phyloP scores from a whole-genome alignment of 805 yeast species.

The Yarrowia yakushimensis region DNA sequence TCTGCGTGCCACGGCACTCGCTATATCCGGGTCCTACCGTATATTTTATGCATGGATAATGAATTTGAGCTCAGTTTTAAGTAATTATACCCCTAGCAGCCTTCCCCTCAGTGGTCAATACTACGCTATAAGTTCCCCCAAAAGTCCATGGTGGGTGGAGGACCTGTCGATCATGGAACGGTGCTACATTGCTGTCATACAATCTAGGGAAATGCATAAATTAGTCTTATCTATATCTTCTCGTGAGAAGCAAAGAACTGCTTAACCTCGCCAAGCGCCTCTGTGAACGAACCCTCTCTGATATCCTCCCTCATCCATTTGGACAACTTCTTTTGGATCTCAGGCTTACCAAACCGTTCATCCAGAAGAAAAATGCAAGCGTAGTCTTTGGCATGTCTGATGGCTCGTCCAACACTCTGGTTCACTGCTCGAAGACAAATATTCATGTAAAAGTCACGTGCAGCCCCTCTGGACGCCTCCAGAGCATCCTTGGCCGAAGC shows the following conservation, averaged over 20 bases:
- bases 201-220: neutral
- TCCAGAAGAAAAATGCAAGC: slow-evolving; percentile 74
- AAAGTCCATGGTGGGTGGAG: neutral
- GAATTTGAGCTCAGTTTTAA: too few relatives aligned
- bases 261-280: neutral
- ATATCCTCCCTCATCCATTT: slow-evolving; percentile 60
- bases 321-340: slow-evolving; percentile 59
- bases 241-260: neutral
- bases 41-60: neutral
- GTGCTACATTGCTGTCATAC: too few relatives aligned
- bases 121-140: too few relatives aligned
- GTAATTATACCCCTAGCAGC: too few relatives aligned
- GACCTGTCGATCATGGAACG: neutral
- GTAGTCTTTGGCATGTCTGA: slow-evolving; percentile 77
- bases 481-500: neutral
- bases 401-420: slow-evolving; percentile 90
- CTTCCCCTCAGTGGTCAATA: too few relatives aligned
- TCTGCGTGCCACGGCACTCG: slow-evolving; percentile 1
- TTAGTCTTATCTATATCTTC: too few relatives aligned
- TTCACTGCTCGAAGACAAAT: slow-evolving; percentile 87
- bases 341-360: slow-evolving; percentile 47
- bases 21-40: neutral
- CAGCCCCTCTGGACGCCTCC: slow-evolving; percentile 40
- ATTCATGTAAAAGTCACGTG: slow-evolving; percentile 68
- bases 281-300: neutral